Conservation (phyloP, 257 asterid species). For the Solanum clarkiae region DNA sequence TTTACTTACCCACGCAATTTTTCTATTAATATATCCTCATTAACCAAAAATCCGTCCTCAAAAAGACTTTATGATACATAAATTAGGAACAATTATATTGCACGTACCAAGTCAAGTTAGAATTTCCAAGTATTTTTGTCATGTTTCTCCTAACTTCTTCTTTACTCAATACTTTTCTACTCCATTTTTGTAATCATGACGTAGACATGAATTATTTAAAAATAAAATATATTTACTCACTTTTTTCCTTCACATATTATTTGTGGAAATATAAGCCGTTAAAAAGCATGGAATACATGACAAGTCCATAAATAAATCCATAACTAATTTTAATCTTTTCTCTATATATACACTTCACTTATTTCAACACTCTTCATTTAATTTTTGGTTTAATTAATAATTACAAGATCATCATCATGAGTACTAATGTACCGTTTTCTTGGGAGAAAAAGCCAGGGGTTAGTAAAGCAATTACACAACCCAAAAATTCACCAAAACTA, state of each 20-base stretch:
- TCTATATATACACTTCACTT: not conserved
- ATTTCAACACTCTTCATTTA: not conserved
- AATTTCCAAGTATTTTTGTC: conserved; percentile 13
- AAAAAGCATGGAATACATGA: conserved; percentile 11
- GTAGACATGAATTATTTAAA: not conserved
- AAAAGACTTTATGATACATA: not conserved
- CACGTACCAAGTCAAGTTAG: not conserved
- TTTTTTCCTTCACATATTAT: conserved; percentile 35
- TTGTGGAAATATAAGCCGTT: conserved; percentile 31
- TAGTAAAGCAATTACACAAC: conserved; percentile 17
- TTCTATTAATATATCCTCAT: not conserved
- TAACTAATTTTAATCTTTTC: not conserved
- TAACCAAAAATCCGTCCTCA: not conserved
- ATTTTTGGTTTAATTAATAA: not conserved
- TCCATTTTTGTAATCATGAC: conserved; percentile 1
- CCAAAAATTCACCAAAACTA: conserved; percentile 3
- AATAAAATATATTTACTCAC: not conserved
- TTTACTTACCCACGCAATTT: too few species aligned
- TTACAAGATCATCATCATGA: not conserved
- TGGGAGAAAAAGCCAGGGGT: conserved; percentile 66
- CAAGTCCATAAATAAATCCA: conserved; percentile 1
- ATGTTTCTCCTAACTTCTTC: conserved; percentile 14
- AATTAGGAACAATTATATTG: not conserved
- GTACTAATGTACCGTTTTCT: conserved; percentile 33
- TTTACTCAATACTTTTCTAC: conserved; percentile 9